Percentiles rank a stretch among this genome's conserved stretches.
These are phyloP conservation scores for Lophium mytilinum DNA, from an alignment of 495 filamentous ascomycete genomes.

Conservation along the genomic window DNA sequence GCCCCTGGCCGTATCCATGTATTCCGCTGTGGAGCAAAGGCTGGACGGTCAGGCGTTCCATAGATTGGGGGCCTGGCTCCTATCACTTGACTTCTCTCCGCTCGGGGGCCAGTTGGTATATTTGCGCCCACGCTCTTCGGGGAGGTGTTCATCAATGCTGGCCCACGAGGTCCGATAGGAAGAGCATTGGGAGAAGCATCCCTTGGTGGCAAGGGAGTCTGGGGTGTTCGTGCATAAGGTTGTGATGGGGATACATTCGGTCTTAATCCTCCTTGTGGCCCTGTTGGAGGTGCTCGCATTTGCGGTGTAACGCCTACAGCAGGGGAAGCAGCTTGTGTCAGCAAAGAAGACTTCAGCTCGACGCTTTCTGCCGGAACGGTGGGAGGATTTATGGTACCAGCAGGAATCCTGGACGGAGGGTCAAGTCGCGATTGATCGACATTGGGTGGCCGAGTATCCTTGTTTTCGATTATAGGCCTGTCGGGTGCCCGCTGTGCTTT, in stretches of 20 bases:
- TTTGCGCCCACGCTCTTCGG: slow-evolving; percentile 26
- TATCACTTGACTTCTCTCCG: slow-evolving; percentile 25
- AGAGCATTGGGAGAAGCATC: slow-evolving; percentile 17
- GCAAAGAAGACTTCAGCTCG: slow-evolving; percentile 10
- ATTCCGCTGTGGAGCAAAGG: slow-evolving; percentile 21
- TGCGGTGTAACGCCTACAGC: slow-evolving; percentile 7
- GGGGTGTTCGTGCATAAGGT: slow-evolving; percentile 11
- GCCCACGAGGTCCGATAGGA: slow-evolving; percentile 24
- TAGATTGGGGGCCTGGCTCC: slow-evolving; percentile 15
- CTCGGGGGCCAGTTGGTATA: slow-evolving; percentile 37
- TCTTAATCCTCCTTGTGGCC: slow-evolving; percentile 14
- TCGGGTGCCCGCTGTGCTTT: slow-evolving; percentile 26
- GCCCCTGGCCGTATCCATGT: slow-evolving; percentile 31
- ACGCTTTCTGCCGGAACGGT: neutral
- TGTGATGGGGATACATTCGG: slow-evolving; percentile 27
- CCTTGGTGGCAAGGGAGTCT: slow-evolving; percentile 6
- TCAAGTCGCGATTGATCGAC: slow-evolving; percentile 9
- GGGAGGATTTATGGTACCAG: neutral
- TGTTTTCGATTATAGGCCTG: neutral
- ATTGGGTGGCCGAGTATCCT: slow-evolving; percentile 2
- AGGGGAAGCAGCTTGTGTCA: slow-evolving; percentile 8
- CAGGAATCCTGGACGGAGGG: neutral
- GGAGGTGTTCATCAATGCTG: slow-evolving; percentile 27
- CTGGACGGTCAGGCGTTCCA: slow-evolving; percentile 22
- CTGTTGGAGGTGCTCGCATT: slow-evolving; percentile 16